Evolutionary conservation across 2,329 filamentous ascomycete species (phyloP).

Genomic region (Biscogniauxia marginata): DNA sequence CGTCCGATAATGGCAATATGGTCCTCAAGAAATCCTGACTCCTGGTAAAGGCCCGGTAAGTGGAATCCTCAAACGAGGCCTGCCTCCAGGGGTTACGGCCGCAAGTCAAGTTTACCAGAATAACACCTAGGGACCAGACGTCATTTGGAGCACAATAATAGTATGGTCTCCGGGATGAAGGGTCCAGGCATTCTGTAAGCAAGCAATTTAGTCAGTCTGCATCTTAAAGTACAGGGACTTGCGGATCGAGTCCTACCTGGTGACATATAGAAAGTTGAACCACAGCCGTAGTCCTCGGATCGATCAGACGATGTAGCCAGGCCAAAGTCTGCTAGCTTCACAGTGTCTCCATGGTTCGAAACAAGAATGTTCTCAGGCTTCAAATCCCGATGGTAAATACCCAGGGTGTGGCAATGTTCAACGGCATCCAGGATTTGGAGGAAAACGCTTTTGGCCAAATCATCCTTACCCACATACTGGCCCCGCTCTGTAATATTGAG

Average conservation of each 20-base stretch:
- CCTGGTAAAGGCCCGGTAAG: slow-evolving; percentile 86
- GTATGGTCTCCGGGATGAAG: slow-evolving; percentile 68
- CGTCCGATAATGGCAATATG: slow-evolving; percentile 86
- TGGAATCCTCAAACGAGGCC: slow-evolving; percentile 88
- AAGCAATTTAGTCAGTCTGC: slow-evolving; percentile 24
- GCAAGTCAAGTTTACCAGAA: slow-evolving; percentile 95
- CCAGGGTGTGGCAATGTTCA: slow-evolving; percentile 86
- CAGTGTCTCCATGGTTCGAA: slow-evolving; percentile 80
- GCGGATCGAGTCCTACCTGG: slow-evolving; percentile 67
- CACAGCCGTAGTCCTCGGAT: slow-evolving; percentile 94
- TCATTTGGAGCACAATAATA: slow-evolving; percentile 95
- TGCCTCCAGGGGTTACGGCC: slow-evolving; percentile 99
- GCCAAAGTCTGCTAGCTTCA: slow-evolving; percentile 97
- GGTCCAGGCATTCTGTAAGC: slow-evolving; percentile 79
- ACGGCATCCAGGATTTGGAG: slow-evolving; percentile 96
- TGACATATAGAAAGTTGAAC: slow-evolving; percentile 99
- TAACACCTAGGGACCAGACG: slow-evolving; percentile 97
- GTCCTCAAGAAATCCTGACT: slow-evolving; percentile 86
- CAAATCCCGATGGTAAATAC: slow-evolving; percentile 95
- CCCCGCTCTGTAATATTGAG: slow-evolving; percentile 95
- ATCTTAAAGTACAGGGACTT: slow-evolving; percentile 11
- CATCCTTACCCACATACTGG: slow-evolving; percentile 90
- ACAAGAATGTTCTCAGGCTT: slow-evolving; percentile 99
- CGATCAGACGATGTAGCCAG: slow-evolving; percentile 80
- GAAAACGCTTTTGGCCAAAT: slow-evolving; percentile 81